Evolutionary conservation across 78 protist genomes (phyloP), one percentile per base, ranked within the genome.

Genomic region (Dictyostelium capitatum): DNA sequence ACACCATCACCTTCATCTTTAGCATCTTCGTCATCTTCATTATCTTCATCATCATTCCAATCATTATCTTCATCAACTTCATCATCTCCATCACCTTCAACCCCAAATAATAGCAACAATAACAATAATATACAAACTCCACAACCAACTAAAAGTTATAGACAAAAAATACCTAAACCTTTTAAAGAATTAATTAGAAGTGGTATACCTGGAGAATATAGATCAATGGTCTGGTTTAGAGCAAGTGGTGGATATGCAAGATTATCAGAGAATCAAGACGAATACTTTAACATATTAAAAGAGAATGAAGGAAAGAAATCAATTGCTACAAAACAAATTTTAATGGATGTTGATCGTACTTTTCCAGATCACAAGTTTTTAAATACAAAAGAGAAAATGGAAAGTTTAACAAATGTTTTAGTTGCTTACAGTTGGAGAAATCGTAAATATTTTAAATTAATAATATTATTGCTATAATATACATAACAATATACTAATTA

Each of bases 391-490:
- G 91, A 82, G 65, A 79, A 84, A 80, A 73, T 79, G 78, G 89
- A 67, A 56, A 78, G 56, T 25, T 30, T 93, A 28, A 69, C 82
- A 20, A 82, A 64, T 37, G 97, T 96, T 30, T 80, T 96, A 32
- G 28, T 41, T 17, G 97, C 97, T 3, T 96, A 94, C 80, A 80
- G 96, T 32, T 95, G 96, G 93, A 80, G 97, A 77, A 97, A 97
- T 67, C 94, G 91, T 85, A 82, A 37, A 79, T 82, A 56, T 54
- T 20, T 23, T 7, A 6, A 25, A 56, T 8, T n/a, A 25, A 17
- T 12, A 53, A 12, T 20, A 53, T 32, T 23, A 20, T 9, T 78
- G 17, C 6, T 53, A 53, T 14, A 51, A 6, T 37, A 2, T 3
- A 1, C 6, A 37, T 37, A 37, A 37, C 2, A 37, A 37, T 32